phyloP scores from a whole-genome alignment of 176 grass and related monocot species.

The Raddia distichophylla region DNA sequence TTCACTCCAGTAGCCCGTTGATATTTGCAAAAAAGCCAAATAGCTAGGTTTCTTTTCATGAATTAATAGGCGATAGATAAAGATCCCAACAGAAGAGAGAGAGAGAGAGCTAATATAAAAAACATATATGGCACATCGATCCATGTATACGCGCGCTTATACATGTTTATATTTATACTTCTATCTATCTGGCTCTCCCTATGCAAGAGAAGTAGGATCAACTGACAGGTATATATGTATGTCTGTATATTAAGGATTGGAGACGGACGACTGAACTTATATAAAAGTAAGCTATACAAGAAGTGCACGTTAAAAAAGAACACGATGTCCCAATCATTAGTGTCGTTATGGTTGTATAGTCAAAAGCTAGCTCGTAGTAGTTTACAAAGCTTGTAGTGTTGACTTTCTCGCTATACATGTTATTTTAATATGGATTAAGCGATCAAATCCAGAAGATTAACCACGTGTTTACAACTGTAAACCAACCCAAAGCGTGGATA shows the following conservation, averaged over 20 bases:
- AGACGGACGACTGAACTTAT: background rate
- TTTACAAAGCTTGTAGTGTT: conserved; percentile 8
- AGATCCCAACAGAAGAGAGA: too few relatives aligned
- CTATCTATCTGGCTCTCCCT: background rate
- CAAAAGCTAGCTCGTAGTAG: background rate
- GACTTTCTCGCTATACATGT: background rate
- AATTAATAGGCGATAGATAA: background rate
- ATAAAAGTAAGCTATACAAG: background rate
- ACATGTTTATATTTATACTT: background rate
- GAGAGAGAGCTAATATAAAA: background rate
- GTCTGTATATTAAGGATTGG: background rate
- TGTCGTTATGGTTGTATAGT: background rate
- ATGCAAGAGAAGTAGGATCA: background rate
- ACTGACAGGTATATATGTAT: background rate
- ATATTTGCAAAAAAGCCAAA: background rate
- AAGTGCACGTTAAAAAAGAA: background rate
- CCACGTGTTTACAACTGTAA: background rate
- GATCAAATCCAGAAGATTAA: conserved; percentile 12
- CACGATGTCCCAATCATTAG: conserved; percentile 18
- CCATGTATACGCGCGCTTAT: conserved; percentile 7
- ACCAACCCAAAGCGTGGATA: background rate
- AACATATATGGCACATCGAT: background rate
- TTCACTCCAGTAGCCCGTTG: background rate
- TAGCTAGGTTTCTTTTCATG: background rate
- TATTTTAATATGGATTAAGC: background rate